Percentiles rank a stretch among this genome's conserved stretches.
phyloP scores from a whole-genome alignment of 2,329 filamentous ascomycete genomes.

The Fusarium marasasianum region DNA sequence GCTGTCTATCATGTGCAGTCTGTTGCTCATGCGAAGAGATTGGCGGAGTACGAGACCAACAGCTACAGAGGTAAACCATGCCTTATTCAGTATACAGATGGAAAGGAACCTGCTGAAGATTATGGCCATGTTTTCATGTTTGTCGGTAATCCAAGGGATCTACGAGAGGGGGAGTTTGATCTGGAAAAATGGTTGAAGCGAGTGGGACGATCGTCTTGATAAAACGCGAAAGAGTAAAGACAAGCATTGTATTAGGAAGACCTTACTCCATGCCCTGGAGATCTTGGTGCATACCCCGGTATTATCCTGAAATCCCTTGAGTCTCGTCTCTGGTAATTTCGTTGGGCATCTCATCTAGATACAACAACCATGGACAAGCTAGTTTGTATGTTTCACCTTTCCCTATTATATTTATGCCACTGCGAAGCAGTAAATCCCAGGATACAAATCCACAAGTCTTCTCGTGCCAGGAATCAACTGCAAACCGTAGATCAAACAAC shows the following conservation, averaged over 20 bases:
- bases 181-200: background rate
- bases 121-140: background rate
- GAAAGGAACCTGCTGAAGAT: background rate
- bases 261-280: background rate
- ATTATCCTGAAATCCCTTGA: background rate
- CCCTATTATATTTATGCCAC: background rate
- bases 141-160: background rate
- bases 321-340: background rate
- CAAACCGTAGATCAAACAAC: background rate
- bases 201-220: background rate
- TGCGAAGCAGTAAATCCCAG: background rate
- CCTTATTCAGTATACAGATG: background rate
- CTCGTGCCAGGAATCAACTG: background rate
- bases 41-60: conserved; percentile 2
- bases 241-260: background rate
- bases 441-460: background rate
- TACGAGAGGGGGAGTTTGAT: background rate
- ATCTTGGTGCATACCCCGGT: background rate
- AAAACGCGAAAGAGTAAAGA: accelerated
- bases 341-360: background rate
- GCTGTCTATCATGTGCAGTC: background rate
- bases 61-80: background rate
- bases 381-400: background rate
- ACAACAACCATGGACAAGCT: background rate
- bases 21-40: background rate